phyloP scores from a whole-genome alignment of 2,329 filamentous ascomycete genomes.

The Xylariaceae sp. region DNA sequence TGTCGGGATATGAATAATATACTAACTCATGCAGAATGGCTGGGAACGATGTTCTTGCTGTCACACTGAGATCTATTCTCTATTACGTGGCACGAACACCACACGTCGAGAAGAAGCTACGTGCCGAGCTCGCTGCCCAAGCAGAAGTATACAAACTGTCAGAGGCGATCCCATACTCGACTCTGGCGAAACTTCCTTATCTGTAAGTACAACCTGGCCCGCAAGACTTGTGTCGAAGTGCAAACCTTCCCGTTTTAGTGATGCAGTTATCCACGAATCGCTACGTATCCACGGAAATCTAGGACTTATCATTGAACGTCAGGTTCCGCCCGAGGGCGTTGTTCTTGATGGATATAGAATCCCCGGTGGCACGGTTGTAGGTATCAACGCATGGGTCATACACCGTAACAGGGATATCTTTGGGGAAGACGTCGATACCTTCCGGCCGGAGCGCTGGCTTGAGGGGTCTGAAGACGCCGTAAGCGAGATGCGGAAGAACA shows the following conservation, averaged over 20 bases:
- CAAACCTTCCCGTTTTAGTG: background rate
- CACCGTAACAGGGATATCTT: constrained; percentile 2
- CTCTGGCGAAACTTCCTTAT: constrained; percentile 8
- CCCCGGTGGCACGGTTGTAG: constrained; percentile 5
- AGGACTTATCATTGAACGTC: constrained; percentile 3
- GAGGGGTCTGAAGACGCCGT: background rate
- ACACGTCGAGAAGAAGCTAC: background rate
- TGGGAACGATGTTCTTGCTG: constrained; percentile 11
- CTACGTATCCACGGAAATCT: background rate
- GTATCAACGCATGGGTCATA: constrained; percentile 8
- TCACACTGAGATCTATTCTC: constrained; percentile 7
- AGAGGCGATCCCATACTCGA: background rate
- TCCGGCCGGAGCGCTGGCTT: constrained; percentile 9
- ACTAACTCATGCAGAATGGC: constrained; percentile 11
- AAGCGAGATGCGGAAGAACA: background rate
- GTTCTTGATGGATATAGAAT: constrained; percentile 1
- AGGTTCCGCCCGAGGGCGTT: background rate
- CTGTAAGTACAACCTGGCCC: too few relatives aligned
- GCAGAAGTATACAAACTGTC: background rate
- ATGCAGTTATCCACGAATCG: constrained; percentile 13
- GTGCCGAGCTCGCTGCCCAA: background rate
- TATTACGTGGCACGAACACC: constrained; percentile 10
- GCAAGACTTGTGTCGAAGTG: too few relatives aligned
- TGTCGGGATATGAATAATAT: background rate
- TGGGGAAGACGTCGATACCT: constrained; percentile 4